These are phyloP conservation scores for Metschnikowia colocasiae DNA, from an alignment of 805 yeast species.

Conservation along the genomic window DNA sequence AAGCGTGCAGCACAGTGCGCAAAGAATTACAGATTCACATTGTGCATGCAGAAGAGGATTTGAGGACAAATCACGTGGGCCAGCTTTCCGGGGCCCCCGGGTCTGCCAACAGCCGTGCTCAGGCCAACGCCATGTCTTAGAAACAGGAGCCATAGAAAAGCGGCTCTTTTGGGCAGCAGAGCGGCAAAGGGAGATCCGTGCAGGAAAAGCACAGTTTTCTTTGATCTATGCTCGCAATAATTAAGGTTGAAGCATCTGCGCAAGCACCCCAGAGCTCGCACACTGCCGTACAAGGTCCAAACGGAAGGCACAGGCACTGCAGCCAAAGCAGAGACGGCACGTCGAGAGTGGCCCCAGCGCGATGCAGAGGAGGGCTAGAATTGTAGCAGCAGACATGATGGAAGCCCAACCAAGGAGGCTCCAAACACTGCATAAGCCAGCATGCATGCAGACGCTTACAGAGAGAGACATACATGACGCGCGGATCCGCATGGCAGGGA, in stretches of 20 bases:
- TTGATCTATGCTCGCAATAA: background rate
- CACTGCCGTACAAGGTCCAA: background rate
- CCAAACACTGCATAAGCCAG: background rate
- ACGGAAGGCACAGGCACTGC: background rate
- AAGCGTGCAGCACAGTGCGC: constrained; percentile 5
- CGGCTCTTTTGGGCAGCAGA: background rate
- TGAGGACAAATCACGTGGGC: background rate
- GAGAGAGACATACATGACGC: constrained; percentile 6
- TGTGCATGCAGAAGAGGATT: constrained; percentile 2
- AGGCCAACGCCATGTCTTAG: background rate
- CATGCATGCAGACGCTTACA: background rate
- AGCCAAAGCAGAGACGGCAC: background rate
- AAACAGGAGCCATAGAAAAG: background rate
- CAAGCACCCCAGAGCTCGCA: background rate
- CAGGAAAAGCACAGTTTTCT: background rate
- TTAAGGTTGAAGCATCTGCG: background rate
- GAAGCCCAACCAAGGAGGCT: background rate
- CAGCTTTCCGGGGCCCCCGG: background rate
- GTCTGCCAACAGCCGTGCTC: background rate
- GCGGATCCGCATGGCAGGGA: constrained; percentile 1
- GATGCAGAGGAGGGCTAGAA: background rate
- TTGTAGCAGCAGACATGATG: background rate
- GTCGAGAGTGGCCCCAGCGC: background rate
- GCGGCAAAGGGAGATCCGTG: background rate
- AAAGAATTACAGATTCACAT: background rate